Base-by-base conservation (phyloP, 2,329 filamentous ascomycete species). In the Chaetomiaceae sp. region DNA sequence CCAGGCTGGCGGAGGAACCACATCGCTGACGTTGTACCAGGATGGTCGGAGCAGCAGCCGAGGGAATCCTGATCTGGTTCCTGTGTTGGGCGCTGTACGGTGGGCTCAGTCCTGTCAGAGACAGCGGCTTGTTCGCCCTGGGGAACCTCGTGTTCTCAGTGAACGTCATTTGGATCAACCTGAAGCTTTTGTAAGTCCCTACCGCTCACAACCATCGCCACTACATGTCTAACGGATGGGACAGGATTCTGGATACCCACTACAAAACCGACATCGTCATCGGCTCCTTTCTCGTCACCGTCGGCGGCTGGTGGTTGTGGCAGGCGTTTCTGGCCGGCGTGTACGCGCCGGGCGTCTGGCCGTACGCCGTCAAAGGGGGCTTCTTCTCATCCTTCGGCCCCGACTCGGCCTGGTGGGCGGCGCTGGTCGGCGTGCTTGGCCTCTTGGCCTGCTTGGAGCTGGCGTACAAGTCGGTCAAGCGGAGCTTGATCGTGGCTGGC, bases 41-140 rank as follows among this genome's bases (percentile, higher is more conserved):
- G 91, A 89, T 91, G 71, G 77, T 87, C 33, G 83, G 88, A 62
- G 90, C 82, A 1, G 83, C 83, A 0, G 75, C 79, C 6, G 85
- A 95, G 68, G 87, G 89, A 8, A 79, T 90, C 58, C 71, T 91
- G 43, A 78, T 88, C 7, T 95, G 60, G 47, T 91, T 88, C 66
- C 80, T 81, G 38, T 71, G 76, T 20, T 81, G 77, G 78, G 74
- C 74, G 0, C 73, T 75, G 3, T 78, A 80, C 37, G 73, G 71
- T 17, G 72, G 72, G 69, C 78, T 57, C 69, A 68, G 53, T 20
- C 17, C 57, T 52, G 80, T 81, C 2, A 72, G 77, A 2, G 89
- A 91, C 62, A 79, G 87, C 47, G 81, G 82, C 4, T 72, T 92
- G 17, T 95, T 86, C 68, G 83, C 89, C 0, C 72, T 94, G 40